Conservation (phyloP, 2,329 filamentous ascomycete genomes). For the Penicillium sp. region DNA sequence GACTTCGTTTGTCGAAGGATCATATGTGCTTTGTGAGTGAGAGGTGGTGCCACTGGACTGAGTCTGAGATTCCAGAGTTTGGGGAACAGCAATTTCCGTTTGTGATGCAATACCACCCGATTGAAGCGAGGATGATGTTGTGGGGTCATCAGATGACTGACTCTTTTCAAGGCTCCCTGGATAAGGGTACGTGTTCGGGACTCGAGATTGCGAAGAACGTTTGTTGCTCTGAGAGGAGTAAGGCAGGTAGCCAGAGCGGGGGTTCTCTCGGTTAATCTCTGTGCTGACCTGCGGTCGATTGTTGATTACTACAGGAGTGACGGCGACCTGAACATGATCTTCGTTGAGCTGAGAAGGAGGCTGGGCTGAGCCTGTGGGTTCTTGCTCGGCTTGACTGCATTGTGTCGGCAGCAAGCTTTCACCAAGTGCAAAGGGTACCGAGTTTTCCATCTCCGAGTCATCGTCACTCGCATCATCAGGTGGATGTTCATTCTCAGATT, state of each 20-base stretch:
- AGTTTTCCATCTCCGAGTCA: conserved; percentile 40
- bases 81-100: conserved; percentile 26
- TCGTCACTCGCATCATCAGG: conserved; percentile 31
- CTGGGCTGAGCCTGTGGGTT: conserved; percentile 24
- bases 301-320: conserved; percentile 30
- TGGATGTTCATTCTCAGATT: conserved; percentile 14
- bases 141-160: conserved; percentile 20
- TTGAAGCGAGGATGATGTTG: conserved; percentile 11
- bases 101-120: conserved; percentile 1
- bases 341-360: conserved; percentile 21
- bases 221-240: conserved; percentile 29
- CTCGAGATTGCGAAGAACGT: conserved; percentile 37
- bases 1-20: conserved; percentile 22
- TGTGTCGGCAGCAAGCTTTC: conserved; percentile 24
- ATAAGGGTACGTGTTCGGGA: conserved; percentile 37
- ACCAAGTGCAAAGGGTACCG: conserved; percentile 35
- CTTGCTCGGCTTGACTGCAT: conserved; percentile 28
- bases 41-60: conserved; percentile 23
- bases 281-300: conserved; percentile 4
- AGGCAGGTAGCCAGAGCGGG: conserved; percentile 1
- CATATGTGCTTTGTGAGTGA: conserved; percentile 16
- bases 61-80: conserved; percentile 9
- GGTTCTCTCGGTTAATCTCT: neutral
- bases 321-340: conserved; percentile 35
- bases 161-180: conserved; percentile 22